Base-by-base conservation (phyloP, 2,329 filamentous ascomycete species). In the Blumeria graminis region DNA sequence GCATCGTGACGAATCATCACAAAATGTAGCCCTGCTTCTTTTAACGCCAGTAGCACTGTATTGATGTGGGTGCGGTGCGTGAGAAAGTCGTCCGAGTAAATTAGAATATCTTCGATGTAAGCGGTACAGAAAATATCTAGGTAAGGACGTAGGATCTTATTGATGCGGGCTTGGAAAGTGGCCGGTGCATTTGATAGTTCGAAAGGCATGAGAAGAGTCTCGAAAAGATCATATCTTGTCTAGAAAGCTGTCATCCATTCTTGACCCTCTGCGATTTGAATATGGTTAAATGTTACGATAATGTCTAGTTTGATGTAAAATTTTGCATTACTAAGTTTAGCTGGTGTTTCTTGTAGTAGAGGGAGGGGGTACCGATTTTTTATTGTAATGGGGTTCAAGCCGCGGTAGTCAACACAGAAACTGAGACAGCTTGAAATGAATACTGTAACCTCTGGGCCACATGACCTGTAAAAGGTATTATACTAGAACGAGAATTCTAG, bases 201-300 rank as follows among this genome's bases (percentile, higher is more conserved):
- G 34, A 58, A 58, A 18, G 48, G 55, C 36, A 58, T 13, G 13
- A 58, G 48, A 14, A 22, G 35, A n/a, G 13, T 48, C 16, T 55
- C 39, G 18, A 43, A 43, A 9, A 45, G 28, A 6, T 35, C 39
- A 13, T 41, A 55, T 55, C 38, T 22, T 11, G n/a, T 41, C 8
- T 33, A 3, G 32, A 55, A 55, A n/a, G 36, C 11, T 4, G 52
- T 55, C 3, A 38, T 28, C 6, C 32, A 22, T 43, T 22, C 53
- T 6, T 41, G 18, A 10, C 35, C 53, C 14, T 18, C 13, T n/a
- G 10, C 38, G 13, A 57, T 50, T 6, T 39, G 39, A 13, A 55
- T 50, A 3, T 34, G 28, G 33, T 57, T 13, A 22, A 55, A 57
- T 32, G 39, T 33, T n/a, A 28, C 6, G 3, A 38, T 22, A 8